Base-by-base conservation (phyloP, 805 yeast species). In the Wickerhamiella alocasiicola region DNA sequence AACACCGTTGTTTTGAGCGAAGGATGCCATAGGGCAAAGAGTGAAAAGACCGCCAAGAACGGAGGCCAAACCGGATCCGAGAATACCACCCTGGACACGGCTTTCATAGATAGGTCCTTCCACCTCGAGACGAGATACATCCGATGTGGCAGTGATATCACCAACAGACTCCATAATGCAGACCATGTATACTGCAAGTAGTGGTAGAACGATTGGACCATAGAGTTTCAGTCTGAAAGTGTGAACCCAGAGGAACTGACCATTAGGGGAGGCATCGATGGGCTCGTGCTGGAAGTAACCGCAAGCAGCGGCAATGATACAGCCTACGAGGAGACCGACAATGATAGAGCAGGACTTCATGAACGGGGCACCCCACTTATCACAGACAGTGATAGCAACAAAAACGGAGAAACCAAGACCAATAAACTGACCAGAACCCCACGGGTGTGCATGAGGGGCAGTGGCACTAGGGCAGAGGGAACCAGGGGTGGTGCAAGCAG, bases 1-100 rank as follows among this genome's bases (percentile, higher is more conserved):
- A 44, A 85, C 95, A 67, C 95, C 95, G 58, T 87, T 87, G 63
- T 87, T 87, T 63, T 85, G 95, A 11, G 95, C 95, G 65, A 87
- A 87, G 0, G 91, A 79, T 9, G 93, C 77, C 74, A 84, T 68
- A 43, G 95, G 95, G n/a, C 94, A 80, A 42, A 81, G 64, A 16
- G 94, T 84, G 70, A 75, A 71, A 33, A 85, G 65, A 31, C 85
- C 84, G 12, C 91, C 78, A 3, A 84, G 47, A 17, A 79, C 52
- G 46, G 94, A 87, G 57, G 80, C 80, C 49, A 82, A 52, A 34
- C 95, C 95, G 60, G 85, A 94, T 15, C 93, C 91, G 26, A 85
- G 67, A 34, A 85, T 72, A 61, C 95, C 96, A 53, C 96, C 95
- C 64, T 87, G 95, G 49, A 87, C 70, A 60, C 95, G 68, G 13